Percentiles rank a stretch among this genome's conserved stretches.
These are phyloP conservation scores for Claviceps cyperi DNA, from an alignment of 2,329 filamentous ascomycete species.

Conservation along the genomic window DNA sequence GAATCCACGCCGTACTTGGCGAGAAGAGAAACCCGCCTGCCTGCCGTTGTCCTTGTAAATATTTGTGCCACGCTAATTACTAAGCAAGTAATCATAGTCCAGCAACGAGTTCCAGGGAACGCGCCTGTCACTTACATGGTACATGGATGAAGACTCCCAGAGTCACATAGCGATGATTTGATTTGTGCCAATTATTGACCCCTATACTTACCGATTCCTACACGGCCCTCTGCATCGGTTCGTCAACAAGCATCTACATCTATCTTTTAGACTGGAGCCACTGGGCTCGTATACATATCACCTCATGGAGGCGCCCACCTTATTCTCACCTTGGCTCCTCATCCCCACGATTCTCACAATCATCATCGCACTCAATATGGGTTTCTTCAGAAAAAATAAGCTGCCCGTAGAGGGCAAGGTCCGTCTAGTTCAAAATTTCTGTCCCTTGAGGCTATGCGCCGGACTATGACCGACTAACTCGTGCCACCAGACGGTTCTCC, in stretches of 20 bases:
- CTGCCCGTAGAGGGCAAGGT: constrained; percentile 80
- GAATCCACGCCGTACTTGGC: too few relatives aligned
- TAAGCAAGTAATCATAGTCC: too few relatives aligned
- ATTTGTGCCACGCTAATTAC: too few relatives aligned
- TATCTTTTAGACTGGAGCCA: background rate
- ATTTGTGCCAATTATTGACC: too few relatives aligned
- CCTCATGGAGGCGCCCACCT: constrained; percentile 5
- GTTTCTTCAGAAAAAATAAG: constrained; percentile 53
- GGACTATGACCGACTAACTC: background rate
- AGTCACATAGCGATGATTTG: too few relatives aligned
- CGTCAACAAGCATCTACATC: background rate
- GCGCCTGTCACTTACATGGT: too few relatives aligned
- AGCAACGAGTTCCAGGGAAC: too few relatives aligned
- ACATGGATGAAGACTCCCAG: too few relatives aligned
- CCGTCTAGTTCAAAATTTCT: constrained; percentile 11
- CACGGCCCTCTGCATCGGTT: background rate
- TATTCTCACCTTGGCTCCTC: constrained; percentile 10
- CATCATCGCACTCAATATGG: constrained; percentile 37
- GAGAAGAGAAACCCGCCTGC: too few relatives aligned
- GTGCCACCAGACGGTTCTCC: constrained; percentile 54
- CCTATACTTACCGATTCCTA: background rate
- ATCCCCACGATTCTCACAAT: constrained; percentile 19
- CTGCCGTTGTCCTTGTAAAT: too few relatives aligned
- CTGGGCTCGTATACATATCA: background rate
- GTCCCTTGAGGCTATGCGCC: background rate